Base-by-base conservation (phyloP, 2,329 filamentous ascomycete genomes). In the Aspergillus sp. region DNA sequence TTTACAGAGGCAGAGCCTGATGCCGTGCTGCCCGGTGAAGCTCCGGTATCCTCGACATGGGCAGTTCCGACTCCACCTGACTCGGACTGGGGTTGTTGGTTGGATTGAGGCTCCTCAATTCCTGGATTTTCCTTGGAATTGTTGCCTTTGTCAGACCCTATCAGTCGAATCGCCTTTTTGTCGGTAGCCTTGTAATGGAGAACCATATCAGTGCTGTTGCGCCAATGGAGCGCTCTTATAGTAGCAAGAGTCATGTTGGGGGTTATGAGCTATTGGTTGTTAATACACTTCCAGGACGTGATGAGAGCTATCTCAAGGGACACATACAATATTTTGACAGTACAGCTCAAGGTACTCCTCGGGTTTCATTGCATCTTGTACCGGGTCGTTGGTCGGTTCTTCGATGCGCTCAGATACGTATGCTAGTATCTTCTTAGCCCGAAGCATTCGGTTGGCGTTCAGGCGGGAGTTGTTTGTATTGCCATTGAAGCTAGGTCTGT, bases 321-420 rank as follows among this genome's bases (percentile, higher is more conserved):
- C 41, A 78, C 86, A 70, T 77, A 95, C 92, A 82, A 92, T 90
- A 54, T 93, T 90, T 70, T 97, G 93, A 75, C 95, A 98, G 73
- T 96, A 96, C 50, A 99, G 79, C 72, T 99, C 95, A 33, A 99
- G 79, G 75, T 97, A 97, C 70, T 98, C 91, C 71, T 98, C 93
- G 1, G 93, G 90, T 67, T 84, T 88, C 69, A 96, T 77, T 3
- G 79, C 80, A 52, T 85, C 79, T 9, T 82, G 78, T 50, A 87
- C 83, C 4, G 81, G 78, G 52, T 86, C 82, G 50, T 86, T 81
- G 0, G 83, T 74, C 3, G 81, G 82, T 7, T 85, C 82, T 66
- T 98, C 93, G 57, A 99, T 93, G 54, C 93, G 85, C 75, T 99
- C 95, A 1, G 92, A 91, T 17, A 99, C 86, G 68, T 99, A 99